These are phyloP conservation scores for Microascus cirrosus DNA, from an alignment of 2,329 filamentous ascomycete genomes.

Conservation along the genomic window DNA sequence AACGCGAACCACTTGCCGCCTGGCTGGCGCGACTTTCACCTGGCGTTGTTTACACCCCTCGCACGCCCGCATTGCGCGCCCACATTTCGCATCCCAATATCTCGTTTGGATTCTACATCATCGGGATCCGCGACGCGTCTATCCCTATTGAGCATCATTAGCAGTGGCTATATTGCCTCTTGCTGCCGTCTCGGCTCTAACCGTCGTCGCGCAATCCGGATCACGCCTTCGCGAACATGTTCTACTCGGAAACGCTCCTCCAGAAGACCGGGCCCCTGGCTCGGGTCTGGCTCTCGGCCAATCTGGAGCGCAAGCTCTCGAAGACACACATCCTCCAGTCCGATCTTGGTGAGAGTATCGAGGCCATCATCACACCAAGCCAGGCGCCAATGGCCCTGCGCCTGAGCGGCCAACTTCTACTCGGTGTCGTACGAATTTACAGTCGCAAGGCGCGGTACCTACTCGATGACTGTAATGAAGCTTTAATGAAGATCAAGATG, in stretches of 20 bases:
- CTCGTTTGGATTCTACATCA: neutral
- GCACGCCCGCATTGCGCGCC: neutral
- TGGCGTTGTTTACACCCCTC: slow-evolving; percentile 5
- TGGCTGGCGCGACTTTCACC: slow-evolving; percentile 1
- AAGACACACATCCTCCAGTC: slow-evolving; percentile 94
- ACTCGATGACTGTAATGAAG: slow-evolving; percentile 94
- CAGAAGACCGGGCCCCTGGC: slow-evolving; percentile 95
- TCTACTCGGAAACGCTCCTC: slow-evolving; percentile 91
- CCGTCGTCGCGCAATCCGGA: neutral
- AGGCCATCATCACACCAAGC: slow-evolving; percentile 84
- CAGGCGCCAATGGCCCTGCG: slow-evolving; percentile 93
- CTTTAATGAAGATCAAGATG: slow-evolving; percentile 97
- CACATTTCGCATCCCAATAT: neutral
- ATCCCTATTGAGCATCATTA: neutral
- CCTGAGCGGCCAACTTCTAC: slow-evolving; percentile 82
- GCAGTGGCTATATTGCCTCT: slow-evolving; percentile 5
- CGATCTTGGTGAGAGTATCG: slow-evolving; percentile 88
- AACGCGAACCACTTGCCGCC: slow-evolving; percentile 2
- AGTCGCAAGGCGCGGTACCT: slow-evolving; percentile 94
- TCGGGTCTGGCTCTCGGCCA: slow-evolving; percentile 95
- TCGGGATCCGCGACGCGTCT: neutral
- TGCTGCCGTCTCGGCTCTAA: neutral
- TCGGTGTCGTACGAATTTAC: slow-evolving; percentile 96
- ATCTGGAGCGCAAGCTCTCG: slow-evolving; percentile 94
- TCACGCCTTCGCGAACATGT: slow-evolving; percentile 53